These are phyloP conservation scores for Phytophthora brassicae DNA, from an alignment of 352 stramenopile genomes.

Conservation along the genomic window DNA sequence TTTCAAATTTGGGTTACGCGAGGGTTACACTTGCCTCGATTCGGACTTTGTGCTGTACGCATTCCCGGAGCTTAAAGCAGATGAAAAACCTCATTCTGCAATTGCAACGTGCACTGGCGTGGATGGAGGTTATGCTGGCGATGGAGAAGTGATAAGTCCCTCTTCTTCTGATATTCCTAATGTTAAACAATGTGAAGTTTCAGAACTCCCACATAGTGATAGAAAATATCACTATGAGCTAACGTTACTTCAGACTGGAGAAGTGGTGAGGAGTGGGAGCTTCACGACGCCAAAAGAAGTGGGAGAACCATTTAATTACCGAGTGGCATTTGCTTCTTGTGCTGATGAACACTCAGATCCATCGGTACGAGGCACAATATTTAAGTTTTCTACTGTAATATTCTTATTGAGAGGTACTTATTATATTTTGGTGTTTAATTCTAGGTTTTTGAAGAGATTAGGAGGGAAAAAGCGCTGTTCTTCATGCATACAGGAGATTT, in stretches of 20 bases:
- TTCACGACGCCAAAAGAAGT: constrained; percentile 55
- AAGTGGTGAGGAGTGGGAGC: constrained; percentile 37
- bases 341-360: constrained; percentile 81
- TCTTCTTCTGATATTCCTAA: constrained; percentile 31
- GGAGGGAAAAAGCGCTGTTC: constrained; percentile 65
- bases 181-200: constrained; percentile 51
- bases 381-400: constrained; percentile 5
- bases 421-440: constrained; percentile 5
- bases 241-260: constrained; percentile 33
- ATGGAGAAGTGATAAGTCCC: constrained; percentile 29
- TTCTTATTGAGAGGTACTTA: constrained; percentile 17
- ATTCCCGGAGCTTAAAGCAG: constrained; percentile 42
- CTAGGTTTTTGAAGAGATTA: constrained; percentile 66
- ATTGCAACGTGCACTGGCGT: constrained; percentile 40
- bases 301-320: constrained; percentile 59
- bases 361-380: constrained; percentile 23
- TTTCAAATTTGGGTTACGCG: constrained; percentile 73
- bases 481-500: constrained; percentile 90
- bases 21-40: constrained; percentile 48
- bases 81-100: constrained; percentile 53
- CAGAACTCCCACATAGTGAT: constrained; percentile 47
- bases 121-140: constrained; percentile 28
- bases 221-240: constrained; percentile 68
- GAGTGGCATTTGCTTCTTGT: constrained; percentile 80
- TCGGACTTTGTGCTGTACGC: constrained; percentile 60